Evolutionary conservation across 192 early-diverging fungal species (phyloP).

Genomic region (Cetraspora pellucida): DNA sequence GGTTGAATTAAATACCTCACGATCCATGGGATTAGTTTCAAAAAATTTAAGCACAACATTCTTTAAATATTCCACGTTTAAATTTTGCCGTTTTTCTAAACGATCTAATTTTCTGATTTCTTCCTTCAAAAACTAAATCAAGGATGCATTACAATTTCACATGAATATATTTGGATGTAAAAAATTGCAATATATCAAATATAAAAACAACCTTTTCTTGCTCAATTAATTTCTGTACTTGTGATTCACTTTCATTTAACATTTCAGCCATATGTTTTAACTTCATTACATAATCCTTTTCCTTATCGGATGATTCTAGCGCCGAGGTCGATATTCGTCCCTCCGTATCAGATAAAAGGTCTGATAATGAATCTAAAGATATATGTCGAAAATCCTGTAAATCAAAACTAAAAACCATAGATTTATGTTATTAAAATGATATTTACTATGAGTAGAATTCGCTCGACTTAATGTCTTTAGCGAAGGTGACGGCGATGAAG

Average conservation of each 20-base stretch:
- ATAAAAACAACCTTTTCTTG: slow-evolving; percentile 56
- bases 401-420: background rate
- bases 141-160: background rate
- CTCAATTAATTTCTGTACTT: slow-evolving; percentile 43
- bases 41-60: slow-evolving; percentile 72
- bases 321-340: background rate
- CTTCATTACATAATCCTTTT: slow-evolving; percentile 47
- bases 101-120: slow-evolving; percentile 63
- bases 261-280: slow-evolving; percentile 56
- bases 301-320: slow-evolving; percentile 25
- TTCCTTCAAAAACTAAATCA: slow-evolving; percentile 55
- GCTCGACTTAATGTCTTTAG: background rate
- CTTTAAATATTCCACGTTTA: slow-evolving; percentile 72
- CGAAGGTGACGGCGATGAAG: slow-evolving; percentile 1
- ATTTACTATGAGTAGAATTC: slow-evolving; percentile 17
- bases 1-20: slow-evolving; percentile 29
- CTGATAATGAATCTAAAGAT: slow-evolving; percentile 47
- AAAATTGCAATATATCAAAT: background rate
- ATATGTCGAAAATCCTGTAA: background rate
- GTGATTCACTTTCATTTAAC: slow-evolving; percentile 59
- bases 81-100: slow-evolving; percentile 61
- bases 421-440: background rate
- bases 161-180: background rate
- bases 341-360: slow-evolving; percentile 40
- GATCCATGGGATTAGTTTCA: slow-evolving; percentile 46